Percentiles rank a stretch among this genome's conserved stretches.
These are phyloP conservation scores for Arabidopsis suecica DNA, from an alignment of 345 rosid genomes.

Conservation along the genomic window DNA sequence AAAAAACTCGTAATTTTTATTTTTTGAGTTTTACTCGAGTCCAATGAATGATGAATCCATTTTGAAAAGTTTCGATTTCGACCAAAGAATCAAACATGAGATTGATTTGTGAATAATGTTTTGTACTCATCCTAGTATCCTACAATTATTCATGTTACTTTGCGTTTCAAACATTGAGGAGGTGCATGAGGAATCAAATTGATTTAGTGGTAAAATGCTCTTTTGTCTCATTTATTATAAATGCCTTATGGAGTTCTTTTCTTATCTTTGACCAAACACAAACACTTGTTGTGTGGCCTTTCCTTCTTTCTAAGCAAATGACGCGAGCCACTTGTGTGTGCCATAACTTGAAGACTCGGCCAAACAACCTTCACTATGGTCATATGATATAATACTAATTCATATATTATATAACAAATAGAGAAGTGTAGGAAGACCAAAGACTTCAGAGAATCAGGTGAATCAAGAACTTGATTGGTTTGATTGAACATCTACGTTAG, in stretches of 20 bases:
- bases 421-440: not conserved
- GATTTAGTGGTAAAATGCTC: not conserved
- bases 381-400: conserved; percentile 4
- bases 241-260: not conserved
- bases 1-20: too few relatives aligned
- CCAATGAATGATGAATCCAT: not conserved
- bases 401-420: conserved; percentile 3
- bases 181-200: not conserved
- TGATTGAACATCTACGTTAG: conserved; percentile 34
- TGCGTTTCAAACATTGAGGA: not conserved
- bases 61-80: not conserved
- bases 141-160: not conserved
- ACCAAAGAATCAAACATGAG: not conserved
- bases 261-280: not conserved
- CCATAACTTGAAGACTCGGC: conserved; percentile 7
- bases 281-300: conserved; percentile 3
- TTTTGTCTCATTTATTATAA: not conserved
- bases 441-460: conserved; percentile 1
- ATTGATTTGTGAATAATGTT: not conserved
- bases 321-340: conserved; percentile 19
- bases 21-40: not conserved
- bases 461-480: conserved; percentile 9
- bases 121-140: not conserved
- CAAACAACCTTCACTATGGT: not conserved
- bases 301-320: conserved; percentile 6